Evolutionary conservation across 2,329 filamentous ascomycete species (phyloP).

Genomic region (Aspergillus niger): DNA sequence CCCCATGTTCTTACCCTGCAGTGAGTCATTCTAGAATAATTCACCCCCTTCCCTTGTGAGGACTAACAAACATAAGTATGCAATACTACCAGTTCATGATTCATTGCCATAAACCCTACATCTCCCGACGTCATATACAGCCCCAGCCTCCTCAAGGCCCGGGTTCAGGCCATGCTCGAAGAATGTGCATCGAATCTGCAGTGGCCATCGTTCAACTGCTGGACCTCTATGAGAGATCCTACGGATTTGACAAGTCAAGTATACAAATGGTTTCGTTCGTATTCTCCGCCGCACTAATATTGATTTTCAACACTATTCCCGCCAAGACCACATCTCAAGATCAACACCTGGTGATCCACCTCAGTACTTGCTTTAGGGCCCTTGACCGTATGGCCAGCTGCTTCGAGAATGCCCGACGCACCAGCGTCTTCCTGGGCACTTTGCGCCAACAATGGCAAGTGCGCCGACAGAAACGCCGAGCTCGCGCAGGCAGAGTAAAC

Average conservation of each 20-base stretch:
- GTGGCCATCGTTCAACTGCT: conserved; percentile 45
- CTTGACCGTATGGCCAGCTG: conserved; percentile 45
- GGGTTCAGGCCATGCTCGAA: conserved; percentile 47
- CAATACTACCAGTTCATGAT: conserved; percentile 50
- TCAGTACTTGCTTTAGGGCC: conserved; percentile 47
- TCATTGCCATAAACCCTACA: conserved; percentile 48
- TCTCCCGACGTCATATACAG: conserved; percentile 47
- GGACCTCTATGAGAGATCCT: conserved; percentile 44
- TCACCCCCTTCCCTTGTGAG: no score
- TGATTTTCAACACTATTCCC: conserved; percentile 40
- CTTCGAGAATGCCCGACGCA: conserved; percentile 45
- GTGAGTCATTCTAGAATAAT: neutral
- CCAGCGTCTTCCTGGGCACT: conserved; percentile 41
- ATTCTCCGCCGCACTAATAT: conserved; percentile 47
- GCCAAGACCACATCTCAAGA: conserved; percentile 27
- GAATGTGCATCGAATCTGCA: conserved; percentile 47
- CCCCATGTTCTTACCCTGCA: conserved; percentile 7
- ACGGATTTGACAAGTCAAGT: conserved; percentile 48
- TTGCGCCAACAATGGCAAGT: conserved; percentile 44
- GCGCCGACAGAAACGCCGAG: conserved; percentile 26
- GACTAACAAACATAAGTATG: conserved; percentile 23
- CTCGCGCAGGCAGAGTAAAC: neutral
- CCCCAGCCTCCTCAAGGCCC: conserved; percentile 46
- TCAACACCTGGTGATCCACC: conserved; percentile 37
- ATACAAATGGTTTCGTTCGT: conserved; percentile 49